These are phyloP conservation scores for Cryptosporidium andersoni DNA, from an alignment of 169 alveolate genomes.

Conservation along the genomic window DNA sequence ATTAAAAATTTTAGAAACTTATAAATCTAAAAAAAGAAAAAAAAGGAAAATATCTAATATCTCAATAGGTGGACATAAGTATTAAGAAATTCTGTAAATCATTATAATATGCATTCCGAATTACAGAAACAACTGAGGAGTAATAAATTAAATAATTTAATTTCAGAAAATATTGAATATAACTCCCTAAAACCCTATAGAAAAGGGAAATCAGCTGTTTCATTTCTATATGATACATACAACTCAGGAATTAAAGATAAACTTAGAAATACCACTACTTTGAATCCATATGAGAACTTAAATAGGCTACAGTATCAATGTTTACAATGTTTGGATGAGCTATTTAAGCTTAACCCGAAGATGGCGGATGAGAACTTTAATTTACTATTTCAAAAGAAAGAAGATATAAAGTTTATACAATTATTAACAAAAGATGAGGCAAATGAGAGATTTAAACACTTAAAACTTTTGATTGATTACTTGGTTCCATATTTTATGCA, in stretches of 20 bases:
- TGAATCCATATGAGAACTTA: background rate
- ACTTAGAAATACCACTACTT: too few relatives aligned
- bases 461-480: constrained; percentile 20
- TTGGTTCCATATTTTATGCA: constrained; percentile 33
- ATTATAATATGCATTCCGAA: constrained; percentile 33
- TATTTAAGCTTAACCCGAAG: constrained; percentile 35
- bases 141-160: background rate
- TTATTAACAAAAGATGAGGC: constrained; percentile 32
- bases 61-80: too few relatives aligned
- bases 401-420: constrained; percentile 7
- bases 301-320: constrained; percentile 14
- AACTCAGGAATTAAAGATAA: too few relatives aligned
- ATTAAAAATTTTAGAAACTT: too few relatives aligned
- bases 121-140: constrained; percentile 34
- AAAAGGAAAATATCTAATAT: too few relatives aligned
- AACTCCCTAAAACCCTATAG: too few relatives aligned
- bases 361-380: constrained; percentile 19
- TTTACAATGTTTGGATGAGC: constrained; percentile 27
- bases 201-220: background rate
- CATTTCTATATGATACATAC: constrained; percentile 29
- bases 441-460: constrained; percentile 1
- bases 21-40: too few relatives aligned
- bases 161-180: too few relatives aligned
- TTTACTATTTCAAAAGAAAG: constrained; percentile 10
- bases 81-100: background rate